Evolutionary conservation across 2,329 filamentous ascomycete genomes (phyloP).

Genomic region (Teratosphaeria viscida): DNA sequence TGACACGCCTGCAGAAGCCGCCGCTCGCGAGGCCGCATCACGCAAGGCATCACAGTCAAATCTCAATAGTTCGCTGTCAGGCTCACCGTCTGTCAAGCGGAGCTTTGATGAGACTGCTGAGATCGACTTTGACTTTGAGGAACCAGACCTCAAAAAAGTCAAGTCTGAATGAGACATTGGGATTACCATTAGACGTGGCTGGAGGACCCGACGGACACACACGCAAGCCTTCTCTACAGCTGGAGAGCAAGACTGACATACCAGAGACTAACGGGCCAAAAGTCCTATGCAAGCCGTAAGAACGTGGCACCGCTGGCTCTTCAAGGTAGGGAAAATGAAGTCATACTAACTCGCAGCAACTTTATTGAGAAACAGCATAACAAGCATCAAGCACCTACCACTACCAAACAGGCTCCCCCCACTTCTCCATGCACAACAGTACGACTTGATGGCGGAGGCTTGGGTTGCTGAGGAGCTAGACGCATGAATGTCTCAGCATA

Average conservation of each 20-base stretch:
- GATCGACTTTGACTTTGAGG: constrained; percentile 11
- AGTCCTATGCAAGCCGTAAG: not conserved
- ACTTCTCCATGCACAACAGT: not conserved
- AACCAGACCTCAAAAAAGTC: constrained; percentile 16
- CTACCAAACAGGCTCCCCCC: not conserved
- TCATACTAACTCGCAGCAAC: not conserved
- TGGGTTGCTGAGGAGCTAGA: not conserved
- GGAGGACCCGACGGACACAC: not conserved
- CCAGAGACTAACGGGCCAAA: not conserved
- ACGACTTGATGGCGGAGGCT: not conserved
- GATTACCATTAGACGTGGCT: not conserved
- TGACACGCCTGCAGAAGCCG: constrained; percentile 18
- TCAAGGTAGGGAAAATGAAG: not conserved
- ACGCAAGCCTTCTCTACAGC: not conserved
- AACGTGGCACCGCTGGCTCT: not conserved
- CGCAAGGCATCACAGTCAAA: constrained; percentile 6
- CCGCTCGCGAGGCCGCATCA: constrained; percentile 9
- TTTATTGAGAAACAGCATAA: not conserved
- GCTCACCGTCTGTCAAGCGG: constrained; percentile 22
- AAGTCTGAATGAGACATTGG: constrained; percentile 1
- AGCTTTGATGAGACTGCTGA: constrained; percentile 20
- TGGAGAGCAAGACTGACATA: not conserved
- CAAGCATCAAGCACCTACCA: not conserved
- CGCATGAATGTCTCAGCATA: not conserved
- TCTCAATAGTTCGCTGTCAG: constrained; percentile 2